A percentile compares a stretch with the other conserved stretches of the same genome.
These are phyloP conservation scores for Diaporthe longicolla DNA, from an alignment of 2,329 filamentous ascomycete genomes.

Conservation along the genomic window DNA sequence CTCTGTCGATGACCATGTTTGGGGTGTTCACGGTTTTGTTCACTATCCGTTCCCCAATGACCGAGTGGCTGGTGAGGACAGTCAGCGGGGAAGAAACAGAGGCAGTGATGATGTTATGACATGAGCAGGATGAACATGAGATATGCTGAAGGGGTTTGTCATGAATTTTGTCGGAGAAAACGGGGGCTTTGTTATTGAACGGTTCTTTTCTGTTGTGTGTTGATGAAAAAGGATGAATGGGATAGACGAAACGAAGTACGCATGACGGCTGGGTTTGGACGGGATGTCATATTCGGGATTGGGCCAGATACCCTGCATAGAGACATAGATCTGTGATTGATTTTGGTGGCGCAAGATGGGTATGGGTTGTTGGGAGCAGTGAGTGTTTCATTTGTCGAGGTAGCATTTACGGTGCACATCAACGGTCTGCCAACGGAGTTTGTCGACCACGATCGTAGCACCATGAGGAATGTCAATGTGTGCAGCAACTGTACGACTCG, in stretches of 20 bases:
- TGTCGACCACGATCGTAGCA: neutral
- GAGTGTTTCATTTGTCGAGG: neutral
- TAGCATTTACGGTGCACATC: slow-evolving; percentile 8
- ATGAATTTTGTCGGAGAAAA: neutral
- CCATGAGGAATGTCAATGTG: slow-evolving; percentile 1
- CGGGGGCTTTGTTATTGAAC: neutral
- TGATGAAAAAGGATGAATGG: neutral
- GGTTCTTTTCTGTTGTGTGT: neutral
- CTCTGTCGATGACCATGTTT: slow-evolving; percentile 70
- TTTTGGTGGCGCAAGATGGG: neutral
- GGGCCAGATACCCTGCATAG: slow-evolving; percentile 35
- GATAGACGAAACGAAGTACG: neutral
- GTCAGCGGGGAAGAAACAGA: slow-evolving; percentile 43
- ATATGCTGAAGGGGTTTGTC: neutral
- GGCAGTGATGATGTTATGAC: slow-evolving; percentile 41
- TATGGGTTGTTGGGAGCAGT: neutral
- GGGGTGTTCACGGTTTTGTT: slow-evolving; percentile 70
- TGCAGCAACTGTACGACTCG: neutral
- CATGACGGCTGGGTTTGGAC: neutral
- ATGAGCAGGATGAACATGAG: neutral
- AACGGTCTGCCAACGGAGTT: neutral
- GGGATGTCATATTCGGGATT: neutral
- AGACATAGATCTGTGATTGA: slow-evolving; percentile 16
- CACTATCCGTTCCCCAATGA: slow-evolving; percentile 63
- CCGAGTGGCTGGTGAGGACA: slow-evolving; percentile 53